These are phyloP conservation scores for Eucalyptus sp. DNA, from an alignment of 345 rosid species.

Conservation along the genomic window DNA sequence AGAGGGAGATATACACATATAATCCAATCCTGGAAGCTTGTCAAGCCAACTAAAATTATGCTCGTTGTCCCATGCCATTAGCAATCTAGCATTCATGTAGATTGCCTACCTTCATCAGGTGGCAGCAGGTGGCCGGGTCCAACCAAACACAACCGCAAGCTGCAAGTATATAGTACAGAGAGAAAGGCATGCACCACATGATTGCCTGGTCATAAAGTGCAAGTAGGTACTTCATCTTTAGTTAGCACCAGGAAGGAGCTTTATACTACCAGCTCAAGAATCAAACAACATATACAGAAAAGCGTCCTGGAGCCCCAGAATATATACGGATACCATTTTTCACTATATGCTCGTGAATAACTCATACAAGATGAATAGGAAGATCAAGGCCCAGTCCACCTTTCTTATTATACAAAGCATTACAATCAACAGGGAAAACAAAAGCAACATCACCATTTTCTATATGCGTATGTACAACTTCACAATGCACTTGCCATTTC, in stretches of 20 bases:
- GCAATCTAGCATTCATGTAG: neutral
- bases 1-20: neutral
- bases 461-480: neutral
- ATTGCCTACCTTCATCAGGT: neutral
- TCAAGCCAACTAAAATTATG: neutral
- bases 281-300: neutral
- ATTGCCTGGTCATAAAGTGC: neutral
- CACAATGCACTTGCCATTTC: neutral
- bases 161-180: neutral
- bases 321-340: neutral
- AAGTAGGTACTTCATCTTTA: neutral
- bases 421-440: neutral
- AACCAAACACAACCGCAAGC: neutral
- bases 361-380: neutral
- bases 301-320: neutral
- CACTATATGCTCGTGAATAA: neutral
- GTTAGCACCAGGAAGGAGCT: neutral
- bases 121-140: neutral
- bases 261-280: neutral
- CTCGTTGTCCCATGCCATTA: neutral
- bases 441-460: neutral
- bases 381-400: neutral
- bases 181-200: neutral
- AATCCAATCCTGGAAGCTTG: neutral
- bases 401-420: neutral